Evolutionary conservation across 2,329 filamentous ascomycete genomes (phyloP).

Genomic region (Helminthosporium solani): DNA sequence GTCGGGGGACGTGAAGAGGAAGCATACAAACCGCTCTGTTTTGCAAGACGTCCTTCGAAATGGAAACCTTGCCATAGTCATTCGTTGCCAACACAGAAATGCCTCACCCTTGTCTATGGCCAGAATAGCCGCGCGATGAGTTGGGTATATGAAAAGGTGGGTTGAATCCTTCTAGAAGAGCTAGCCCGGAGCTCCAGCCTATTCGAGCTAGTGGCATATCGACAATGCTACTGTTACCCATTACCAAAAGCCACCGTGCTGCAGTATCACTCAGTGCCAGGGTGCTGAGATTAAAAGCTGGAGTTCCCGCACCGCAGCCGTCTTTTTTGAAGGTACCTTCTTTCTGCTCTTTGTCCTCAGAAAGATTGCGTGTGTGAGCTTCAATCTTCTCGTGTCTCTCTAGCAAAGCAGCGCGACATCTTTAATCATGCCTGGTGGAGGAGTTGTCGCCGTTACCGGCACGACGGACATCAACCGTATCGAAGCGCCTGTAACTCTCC

Average conservation of each 20-base stretch:
- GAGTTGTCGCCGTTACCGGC: conserved; percentile 37
- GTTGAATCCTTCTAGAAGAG: conserved; percentile 35
- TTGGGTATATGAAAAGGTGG: background rate
- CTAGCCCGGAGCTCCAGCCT: conserved; percentile 32
- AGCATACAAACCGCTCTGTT: too few relatives aligned
- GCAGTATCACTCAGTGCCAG: conserved; percentile 33
- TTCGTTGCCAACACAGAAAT: background rate
- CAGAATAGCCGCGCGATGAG: conserved; percentile 5
- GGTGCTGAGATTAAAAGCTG: conserved; percentile 34
- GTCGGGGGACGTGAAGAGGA: background rate
- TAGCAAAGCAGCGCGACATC: conserved; percentile 15
- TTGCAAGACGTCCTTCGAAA: too few relatives aligned
- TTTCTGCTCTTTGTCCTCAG: conserved; percentile 20
- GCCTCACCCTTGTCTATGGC: background rate
- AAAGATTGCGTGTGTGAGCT: conserved; percentile 23
- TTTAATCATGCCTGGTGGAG: conserved; percentile 40
- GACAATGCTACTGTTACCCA: conserved; percentile 39
- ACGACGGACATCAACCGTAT: conserved; percentile 57
- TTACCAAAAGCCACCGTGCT: conserved; percentile 34
- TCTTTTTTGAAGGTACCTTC: conserved; percentile 21
- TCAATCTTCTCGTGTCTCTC: conserved; percentile 13
- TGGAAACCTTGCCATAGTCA: background rate
- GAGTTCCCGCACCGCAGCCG: conserved; percentile 17
- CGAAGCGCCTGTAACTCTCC: conserved; percentile 52
- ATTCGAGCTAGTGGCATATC: conserved; percentile 24